Conservation (phyloP, 1,284 basidiomycete genomes). For the Pisolithus thermaeus region DNA sequence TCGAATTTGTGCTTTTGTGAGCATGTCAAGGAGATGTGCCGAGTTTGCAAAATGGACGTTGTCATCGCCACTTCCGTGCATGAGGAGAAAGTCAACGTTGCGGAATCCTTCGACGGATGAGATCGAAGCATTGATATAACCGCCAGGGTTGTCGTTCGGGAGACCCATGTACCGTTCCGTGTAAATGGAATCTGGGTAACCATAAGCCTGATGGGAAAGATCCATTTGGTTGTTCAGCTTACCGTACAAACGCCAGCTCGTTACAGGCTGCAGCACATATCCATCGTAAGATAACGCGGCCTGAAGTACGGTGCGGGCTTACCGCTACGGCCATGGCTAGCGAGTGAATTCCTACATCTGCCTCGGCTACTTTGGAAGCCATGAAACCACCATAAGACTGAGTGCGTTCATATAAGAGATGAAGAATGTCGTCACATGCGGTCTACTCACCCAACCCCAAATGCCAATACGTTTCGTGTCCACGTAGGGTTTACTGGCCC, state of each 20-base stretch:
- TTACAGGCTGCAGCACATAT: conserved; percentile 55
- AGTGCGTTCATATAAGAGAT: neutral
- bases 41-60: conserved; percentile 93
- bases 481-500: conserved; percentile 73
- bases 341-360: conserved; percentile 77
- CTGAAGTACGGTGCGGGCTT: conserved; percentile 7
- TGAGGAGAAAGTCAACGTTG: conserved; percentile 75
- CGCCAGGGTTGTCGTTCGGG: conserved; percentile 69
- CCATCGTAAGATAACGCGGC: neutral
- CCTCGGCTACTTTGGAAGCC: conserved; percentile 87
- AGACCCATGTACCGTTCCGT: conserved; percentile 97
- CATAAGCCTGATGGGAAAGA: neutral
- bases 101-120: conserved; percentile 82
- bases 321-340: conserved; percentile 88
- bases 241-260: conserved; percentile 84
- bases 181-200: conserved; percentile 69
- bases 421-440: conserved; percentile 1
- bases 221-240: conserved; percentile 27
- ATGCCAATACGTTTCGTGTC: conserved; percentile 84
- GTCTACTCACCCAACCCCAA: conserved; percentile 83
- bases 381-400: conserved; percentile 94
- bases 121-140: conserved; percentile 83
- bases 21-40: conserved; percentile 87
- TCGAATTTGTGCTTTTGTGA: conserved; percentile 72
- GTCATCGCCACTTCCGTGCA: conserved; percentile 91